Conservation (phyloP, 1,284 basidiomycete genomes). For the Jaminaea rosea region DNA sequence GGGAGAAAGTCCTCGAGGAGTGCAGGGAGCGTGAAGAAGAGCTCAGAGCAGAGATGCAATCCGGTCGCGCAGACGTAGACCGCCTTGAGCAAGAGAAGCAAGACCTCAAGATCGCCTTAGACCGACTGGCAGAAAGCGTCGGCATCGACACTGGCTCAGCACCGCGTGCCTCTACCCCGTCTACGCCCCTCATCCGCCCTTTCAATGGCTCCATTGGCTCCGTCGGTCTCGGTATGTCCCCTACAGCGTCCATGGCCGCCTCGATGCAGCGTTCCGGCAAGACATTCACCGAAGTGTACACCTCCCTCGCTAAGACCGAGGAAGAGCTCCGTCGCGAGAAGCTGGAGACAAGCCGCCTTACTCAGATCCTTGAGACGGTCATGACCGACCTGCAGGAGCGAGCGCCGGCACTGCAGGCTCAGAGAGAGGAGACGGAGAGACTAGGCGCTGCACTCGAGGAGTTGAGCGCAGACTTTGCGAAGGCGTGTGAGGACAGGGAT, state of each 20-base stretch:
- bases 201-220: neutral
- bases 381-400: slow-evolving; percentile 41
- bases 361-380: slow-evolving; percentile 33
- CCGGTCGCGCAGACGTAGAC: slow-evolving; percentile 48
- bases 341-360: slow-evolving; percentile 31
- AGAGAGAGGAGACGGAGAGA: slow-evolving; percentile 38
- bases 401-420: slow-evolving; percentile 36
- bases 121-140: slow-evolving; percentile 38
- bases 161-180: slow-evolving; percentile 10
- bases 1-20: slow-evolving; percentile 62
- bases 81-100: slow-evolving; percentile 49
- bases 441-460: slow-evolving; percentile 31
- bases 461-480: slow-evolving; percentile 18
- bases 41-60: slow-evolving; percentile 60
- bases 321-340: slow-evolving; percentile 69
- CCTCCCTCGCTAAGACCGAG: slow-evolving; percentile 75
- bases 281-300: slow-evolving; percentile 80
- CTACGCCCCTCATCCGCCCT: slow-evolving; percentile 13
- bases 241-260: slow-evolving; percentile 73
- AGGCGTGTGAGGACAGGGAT: slow-evolving; percentile 25
- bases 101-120: slow-evolving; percentile 36
- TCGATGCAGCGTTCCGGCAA: slow-evolving; percentile 67
- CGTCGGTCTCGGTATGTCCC: slow-evolving; percentile 42
- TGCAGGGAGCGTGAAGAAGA: slow-evolving; percentile 60
- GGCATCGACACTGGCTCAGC: slow-evolving; percentile 24